Conservation (phyloP, 129 eudicot species). For the Kitagawia praeruptora region DNA sequence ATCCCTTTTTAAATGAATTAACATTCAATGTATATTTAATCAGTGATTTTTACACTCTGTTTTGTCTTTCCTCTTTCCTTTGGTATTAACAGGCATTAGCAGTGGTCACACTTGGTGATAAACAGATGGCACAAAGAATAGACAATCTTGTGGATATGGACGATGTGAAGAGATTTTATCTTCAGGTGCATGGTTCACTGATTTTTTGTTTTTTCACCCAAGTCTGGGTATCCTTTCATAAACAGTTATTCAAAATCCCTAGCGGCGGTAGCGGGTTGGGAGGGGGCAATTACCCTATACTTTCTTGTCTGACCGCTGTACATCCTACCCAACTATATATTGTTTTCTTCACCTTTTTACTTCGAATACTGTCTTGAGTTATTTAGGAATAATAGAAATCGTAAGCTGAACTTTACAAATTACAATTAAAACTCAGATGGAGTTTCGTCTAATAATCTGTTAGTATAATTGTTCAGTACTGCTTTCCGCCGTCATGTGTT, state of each 20-base stretch:
- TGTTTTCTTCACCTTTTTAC: neutral
- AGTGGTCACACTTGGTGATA: slow-evolving; percentile 95
- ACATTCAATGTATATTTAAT: neutral
- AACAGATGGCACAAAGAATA: slow-evolving; percentile 89
- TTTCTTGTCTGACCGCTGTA: neutral
- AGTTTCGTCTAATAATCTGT: slow-evolving; percentile 13
- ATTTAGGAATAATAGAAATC: neutral
- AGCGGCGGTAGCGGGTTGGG: neutral
- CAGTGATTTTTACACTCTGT: neutral
- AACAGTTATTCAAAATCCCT: neutral
- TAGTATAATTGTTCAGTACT: slow-evolving; percentile 50
- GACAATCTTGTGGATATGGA: slow-evolving; percentile 93
- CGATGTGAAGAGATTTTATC: slow-evolving; percentile 90
- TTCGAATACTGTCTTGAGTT: neutral
- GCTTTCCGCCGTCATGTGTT: slow-evolving; percentile 97
- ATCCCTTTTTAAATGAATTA: neutral
- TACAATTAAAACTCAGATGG: neutral
- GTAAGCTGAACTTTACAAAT: neutral
- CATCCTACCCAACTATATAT: neutral
- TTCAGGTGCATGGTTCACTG: slow-evolving; percentile 55
- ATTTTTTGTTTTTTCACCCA: neutral
- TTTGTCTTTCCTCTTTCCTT: slow-evolving; percentile 11
- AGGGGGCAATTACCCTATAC: neutral
- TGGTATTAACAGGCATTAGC: slow-evolving; percentile 63
- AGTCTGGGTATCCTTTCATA: neutral